phyloP scores from a whole-genome alignment of 768 basidiomycete species.

The Albatrellus ellisii region DNA sequence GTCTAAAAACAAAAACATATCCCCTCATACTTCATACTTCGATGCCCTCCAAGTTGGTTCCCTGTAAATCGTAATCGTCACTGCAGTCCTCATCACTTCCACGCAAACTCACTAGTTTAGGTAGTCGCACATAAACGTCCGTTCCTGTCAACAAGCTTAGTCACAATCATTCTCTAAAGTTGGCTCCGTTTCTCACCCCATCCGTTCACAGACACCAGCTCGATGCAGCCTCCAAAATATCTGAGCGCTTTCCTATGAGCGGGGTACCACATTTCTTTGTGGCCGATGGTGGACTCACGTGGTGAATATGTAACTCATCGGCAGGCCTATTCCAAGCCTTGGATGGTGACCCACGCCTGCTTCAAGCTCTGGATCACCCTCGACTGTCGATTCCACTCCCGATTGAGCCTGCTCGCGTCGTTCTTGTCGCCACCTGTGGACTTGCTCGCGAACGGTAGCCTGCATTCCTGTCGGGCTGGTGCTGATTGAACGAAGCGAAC shows the following conservation, averaged over 20 bases:
- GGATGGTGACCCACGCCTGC: constrained; percentile 40
- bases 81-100: not conserved
- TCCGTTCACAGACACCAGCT: constrained; percentile 68
- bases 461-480: constrained; percentile 47
- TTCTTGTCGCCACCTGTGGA: constrained; percentile 33
- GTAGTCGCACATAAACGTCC: constrained; percentile 70
- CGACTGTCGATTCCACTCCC: constrained; percentile 14
- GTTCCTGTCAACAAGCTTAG: constrained; percentile 36
- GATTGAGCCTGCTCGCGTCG: constrained; percentile 11
- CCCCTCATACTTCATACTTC: constrained; percentile 65
- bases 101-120: constrained; percentile 48
- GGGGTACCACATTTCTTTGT: too few relatives aligned
- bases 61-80: constrained; percentile 27
- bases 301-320: constrained; percentile 84
- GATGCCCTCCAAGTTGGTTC: constrained; percentile 76
- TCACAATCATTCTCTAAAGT: not conserved
- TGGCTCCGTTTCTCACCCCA: constrained; percentile 45
- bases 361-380: constrained; percentile 27
- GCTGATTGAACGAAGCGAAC: constrained; percentile 52
- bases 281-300: constrained; percentile 37
- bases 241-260: not conserved
- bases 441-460: constrained; percentile 74
- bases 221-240: constrained; percentile 74
- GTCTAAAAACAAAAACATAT: too few relatives aligned
- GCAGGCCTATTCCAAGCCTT: constrained; percentile 69